Percentiles rank a stretch among this genome's conserved stretches.
These are phyloP conservation scores for Boletus subcaerulescens DNA, from an alignment of 768 basidiomycete species.

Conservation along the genomic window DNA sequence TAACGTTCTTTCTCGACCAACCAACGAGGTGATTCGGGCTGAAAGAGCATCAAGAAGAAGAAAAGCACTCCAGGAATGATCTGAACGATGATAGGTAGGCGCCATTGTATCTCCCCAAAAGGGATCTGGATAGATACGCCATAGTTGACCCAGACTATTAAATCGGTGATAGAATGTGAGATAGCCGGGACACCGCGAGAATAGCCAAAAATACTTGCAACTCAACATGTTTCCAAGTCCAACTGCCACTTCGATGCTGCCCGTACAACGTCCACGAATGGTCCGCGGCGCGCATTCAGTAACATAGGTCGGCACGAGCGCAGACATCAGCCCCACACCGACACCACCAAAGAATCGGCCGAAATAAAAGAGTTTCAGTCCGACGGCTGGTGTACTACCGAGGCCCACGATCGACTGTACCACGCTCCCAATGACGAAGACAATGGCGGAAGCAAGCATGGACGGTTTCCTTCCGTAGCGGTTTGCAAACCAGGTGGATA, in stretches of 20 bases:
- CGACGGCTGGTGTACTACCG: conserved; percentile 25
- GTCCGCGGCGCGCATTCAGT: conserved; percentile 37
- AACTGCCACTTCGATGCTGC: conserved; percentile 31
- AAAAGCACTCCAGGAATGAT: conserved; percentile 41
- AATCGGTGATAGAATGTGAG: not conserved
- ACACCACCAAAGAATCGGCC: conserved; percentile 48
- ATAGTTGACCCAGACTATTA: conserved; percentile 38
- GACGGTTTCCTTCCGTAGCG: conserved; percentile 37
- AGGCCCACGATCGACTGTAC: conserved; percentile 35
- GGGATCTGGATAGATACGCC: conserved; percentile 26
- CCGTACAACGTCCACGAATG: conserved; percentile 39
- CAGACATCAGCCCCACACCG: conserved; percentile 41
- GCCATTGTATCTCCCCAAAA: conserved; percentile 34
- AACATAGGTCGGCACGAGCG: conserved; percentile 36
- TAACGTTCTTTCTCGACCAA: conserved; percentile 35
- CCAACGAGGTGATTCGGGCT: conserved; percentile 44
- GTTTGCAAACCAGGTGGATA: conserved; percentile 27
- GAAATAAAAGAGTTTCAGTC: conserved; percentile 31
- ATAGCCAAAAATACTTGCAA: conserved; percentile 23
- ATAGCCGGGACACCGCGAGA: not conserved
- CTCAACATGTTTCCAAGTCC: conserved; percentile 36
- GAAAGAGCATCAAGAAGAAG: conserved; percentile 34
- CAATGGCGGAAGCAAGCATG: conserved; percentile 28
- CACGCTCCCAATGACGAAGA: conserved; percentile 35
- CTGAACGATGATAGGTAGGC: conserved; percentile 36